phyloP scores from a whole-genome alignment of 2,329 filamentous ascomycete species.

The Fusarium globosum region DNA sequence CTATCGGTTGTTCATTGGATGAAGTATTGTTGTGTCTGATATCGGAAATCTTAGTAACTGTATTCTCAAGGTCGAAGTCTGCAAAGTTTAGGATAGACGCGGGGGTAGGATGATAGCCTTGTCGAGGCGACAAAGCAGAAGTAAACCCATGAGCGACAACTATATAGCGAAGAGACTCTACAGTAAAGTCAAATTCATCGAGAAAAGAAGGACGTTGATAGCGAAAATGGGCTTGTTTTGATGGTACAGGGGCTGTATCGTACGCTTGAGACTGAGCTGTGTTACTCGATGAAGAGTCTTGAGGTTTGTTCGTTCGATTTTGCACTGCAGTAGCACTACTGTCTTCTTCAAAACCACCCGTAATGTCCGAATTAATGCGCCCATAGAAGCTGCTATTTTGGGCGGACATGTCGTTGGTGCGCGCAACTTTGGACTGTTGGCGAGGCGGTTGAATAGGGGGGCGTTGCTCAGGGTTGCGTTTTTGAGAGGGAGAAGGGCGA shows the following conservation, averaged over 20 bases:
- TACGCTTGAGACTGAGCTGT: slow-evolving; percentile 17
- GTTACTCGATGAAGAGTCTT: not conserved
- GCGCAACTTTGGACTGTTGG: slow-evolving; percentile 31
- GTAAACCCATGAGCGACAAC: slow-evolving; percentile 1
- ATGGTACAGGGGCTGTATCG: slow-evolving; percentile 17
- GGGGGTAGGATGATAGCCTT: slow-evolving; percentile 38
- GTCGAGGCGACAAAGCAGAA: not conserved
- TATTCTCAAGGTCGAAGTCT: slow-evolving; percentile 14
- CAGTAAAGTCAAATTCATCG: slow-evolving; percentile 34
- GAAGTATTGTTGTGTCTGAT: not conserved
- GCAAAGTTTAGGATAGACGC: slow-evolving; percentile 33
- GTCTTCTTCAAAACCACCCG: slow-evolving; percentile 48
- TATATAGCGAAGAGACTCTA: not conserved
- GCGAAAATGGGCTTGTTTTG: slow-evolving; percentile 22
- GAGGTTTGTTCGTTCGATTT: not conserved
- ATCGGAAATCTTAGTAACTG: not conserved
- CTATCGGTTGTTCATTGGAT: not conserved
- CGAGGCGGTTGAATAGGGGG: not conserved
- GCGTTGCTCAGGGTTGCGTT: not conserved
- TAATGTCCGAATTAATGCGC: slow-evolving; percentile 47
- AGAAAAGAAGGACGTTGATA: slow-evolving; percentile 38
- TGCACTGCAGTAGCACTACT: slow-evolving; percentile 14
- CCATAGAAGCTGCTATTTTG: slow-evolving; percentile 44
- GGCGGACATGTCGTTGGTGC: slow-evolving; percentile 46
- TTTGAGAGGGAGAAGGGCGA: not conserved